Evolutionary conservation across 2,329 filamentous ascomycete species (phyloP), one percentile per base, ranked within the genome.

Genomic region (Ophiognomonia clavigignenti-juglandacearum): DNA sequence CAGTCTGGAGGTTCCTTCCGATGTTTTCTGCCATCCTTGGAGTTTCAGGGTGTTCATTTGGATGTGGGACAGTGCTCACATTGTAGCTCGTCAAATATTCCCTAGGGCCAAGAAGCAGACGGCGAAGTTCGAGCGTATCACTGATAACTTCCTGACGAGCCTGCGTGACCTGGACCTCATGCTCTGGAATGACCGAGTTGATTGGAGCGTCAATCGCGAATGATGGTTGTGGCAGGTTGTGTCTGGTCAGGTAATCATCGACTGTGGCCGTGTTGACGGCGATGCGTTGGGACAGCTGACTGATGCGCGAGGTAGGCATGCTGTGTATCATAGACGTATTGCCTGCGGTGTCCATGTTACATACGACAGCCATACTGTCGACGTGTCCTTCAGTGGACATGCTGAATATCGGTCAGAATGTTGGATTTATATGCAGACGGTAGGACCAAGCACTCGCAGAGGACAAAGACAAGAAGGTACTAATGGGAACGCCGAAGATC

Each of bases 211-310:
- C 44, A 14, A 52, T 3, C 26, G 45, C 50, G 32, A 56, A 55
- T n/a, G 53, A 56, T 2, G 54, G 57, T 18, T 45, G 38, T 14
- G 56, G 44, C 6, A 59, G 38, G 22, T 50, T 43, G 16, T 54
- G 43, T 4, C 40, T 13, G 10, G 43, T 32, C 13, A 57, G 24
- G 42, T 56, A 57, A 5, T 55, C 51, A 11, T 53, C 45, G 3
- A 57, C 47, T 35, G 43, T 54, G 11, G 50, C 27, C 6, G 53
- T 57, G 24, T 57, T 59, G 8, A 43, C 23, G 6, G 53, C 53
- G 9, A 59, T 57, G 41, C 41, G 41, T 36, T 44, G 41, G 16
- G 41, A 44, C 13, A 44, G 18, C 26, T 26, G 32, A 20, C 34
- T 16, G 23, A 44, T 44, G 7, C 40, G 29, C 18, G 40, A 35